Percentiles rank a stretch among this genome's conserved stretches.
phyloP scores from a whole-genome alignment of 345 rosid genomes.

The Gossypium arboreum region DNA sequence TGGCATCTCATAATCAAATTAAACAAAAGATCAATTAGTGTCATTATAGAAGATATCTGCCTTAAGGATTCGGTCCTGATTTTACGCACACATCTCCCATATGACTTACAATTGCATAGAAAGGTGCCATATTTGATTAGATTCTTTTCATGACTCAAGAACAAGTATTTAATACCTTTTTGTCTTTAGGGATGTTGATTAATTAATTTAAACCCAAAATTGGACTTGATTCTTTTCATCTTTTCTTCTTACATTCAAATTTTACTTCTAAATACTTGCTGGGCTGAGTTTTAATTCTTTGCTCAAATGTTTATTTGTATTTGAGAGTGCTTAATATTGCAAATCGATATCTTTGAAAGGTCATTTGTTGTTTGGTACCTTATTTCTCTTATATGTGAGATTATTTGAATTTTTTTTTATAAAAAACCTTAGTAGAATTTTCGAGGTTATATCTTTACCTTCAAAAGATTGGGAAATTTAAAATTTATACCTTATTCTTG shows the following conservation, averaged over 20 bases:
- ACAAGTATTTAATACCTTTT: neutral
- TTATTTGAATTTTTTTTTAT: no score
- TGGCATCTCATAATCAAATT: neutral
- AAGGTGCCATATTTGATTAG: neutral
- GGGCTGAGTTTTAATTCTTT: no score
- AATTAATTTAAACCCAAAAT: neutral
- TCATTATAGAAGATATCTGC: neutral
- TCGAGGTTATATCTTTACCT: no score
- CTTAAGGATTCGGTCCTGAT: slow-evolving; percentile 4
- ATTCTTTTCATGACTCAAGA: neutral
- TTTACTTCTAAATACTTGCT: no score
- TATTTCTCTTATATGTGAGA: no score
- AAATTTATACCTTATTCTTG: no score
- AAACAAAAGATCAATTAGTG: neutral
- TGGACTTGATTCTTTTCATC: neutral
- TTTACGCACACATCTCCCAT: neutral
- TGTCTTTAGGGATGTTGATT: neutral
- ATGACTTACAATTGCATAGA: neutral
- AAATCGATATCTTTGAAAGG: no score
- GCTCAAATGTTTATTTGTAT: no score
- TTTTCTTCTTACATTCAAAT: neutral
- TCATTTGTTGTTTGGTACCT: no score
- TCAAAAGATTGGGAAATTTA: no score
- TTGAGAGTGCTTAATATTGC: no score
- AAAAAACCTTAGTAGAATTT: no score